A percentile compares a stretch with the other conserved stretches of the same genome.
phyloP scores from a whole-genome alignment of 805 yeast genomes.

The Clavispora phyllophila region DNA sequence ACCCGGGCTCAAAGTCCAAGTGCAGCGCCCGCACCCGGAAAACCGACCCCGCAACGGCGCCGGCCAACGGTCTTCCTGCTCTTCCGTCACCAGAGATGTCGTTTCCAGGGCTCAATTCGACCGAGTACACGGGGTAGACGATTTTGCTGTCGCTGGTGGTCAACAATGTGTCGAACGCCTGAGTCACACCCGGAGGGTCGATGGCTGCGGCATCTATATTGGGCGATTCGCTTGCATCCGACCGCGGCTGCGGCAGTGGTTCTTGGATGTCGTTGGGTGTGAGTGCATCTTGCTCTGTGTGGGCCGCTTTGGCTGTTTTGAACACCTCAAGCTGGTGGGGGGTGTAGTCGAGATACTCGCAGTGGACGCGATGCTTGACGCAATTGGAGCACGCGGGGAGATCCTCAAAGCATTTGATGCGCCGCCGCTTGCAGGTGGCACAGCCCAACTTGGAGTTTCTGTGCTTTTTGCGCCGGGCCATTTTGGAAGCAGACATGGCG shows the following conservation, averaged over 20 bases:
- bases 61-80: background rate
- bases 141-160: constrained; percentile 24
- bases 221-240: background rate
- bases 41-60: background rate
- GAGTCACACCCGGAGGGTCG: constrained; percentile 12
- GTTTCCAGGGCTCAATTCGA: constrained; percentile 8
- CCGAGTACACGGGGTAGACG: constrained; percentile 34
- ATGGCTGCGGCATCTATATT: background rate
- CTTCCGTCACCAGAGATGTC: background rate
- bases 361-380: constrained; percentile 33
- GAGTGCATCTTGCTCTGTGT: background rate
- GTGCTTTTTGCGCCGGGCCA: constrained; percentile 18
- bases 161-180: constrained; percentile 31
- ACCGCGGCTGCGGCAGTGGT: background rate
- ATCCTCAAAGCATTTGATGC: constrained; percentile 26
- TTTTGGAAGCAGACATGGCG: background rate
- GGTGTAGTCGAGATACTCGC: constrained; percentile 35
- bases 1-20: constrained; percentile 2
- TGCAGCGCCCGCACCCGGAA: constrained; percentile 1
- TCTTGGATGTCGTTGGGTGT: background rate
- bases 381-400: constrained; percentile 37
- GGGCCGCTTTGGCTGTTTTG: constrained; percentile 13
- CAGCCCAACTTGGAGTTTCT: constrained; percentile 19
- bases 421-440: constrained; percentile 16
- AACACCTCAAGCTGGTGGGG: constrained; percentile 28